Base-by-base conservation (phyloP, 2,329 filamentous ascomycete species). In the Paecilomyces niveus region DNA sequence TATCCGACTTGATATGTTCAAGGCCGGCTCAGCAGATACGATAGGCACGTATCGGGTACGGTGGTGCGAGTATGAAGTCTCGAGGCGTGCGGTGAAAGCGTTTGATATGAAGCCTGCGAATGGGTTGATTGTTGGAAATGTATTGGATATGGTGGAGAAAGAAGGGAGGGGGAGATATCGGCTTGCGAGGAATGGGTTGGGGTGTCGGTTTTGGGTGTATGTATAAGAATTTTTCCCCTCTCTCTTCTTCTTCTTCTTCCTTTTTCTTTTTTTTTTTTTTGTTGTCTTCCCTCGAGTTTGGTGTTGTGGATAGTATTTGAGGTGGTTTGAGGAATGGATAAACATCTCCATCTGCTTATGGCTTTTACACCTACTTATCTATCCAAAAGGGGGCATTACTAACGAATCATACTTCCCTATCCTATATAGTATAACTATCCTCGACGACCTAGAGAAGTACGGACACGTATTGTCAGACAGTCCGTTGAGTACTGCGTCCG, bases 1-100 rank as follows among this genome's bases (percentile, higher is more conserved):
- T 11, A 52, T 61, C 13, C 58, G 54, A 18, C 13, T 59, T 9
- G 58, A 57, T 49, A 58, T 58, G 56, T 56, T 51, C 11, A 58
- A 62, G 52, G 55, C 60, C 54, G 50, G 55, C 21, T 29, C 26
- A 55, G 35, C 53, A n/a, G 53, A 58, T 58, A 54, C 29, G 11
- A 35, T 58, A n/a, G 56, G 56, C 24, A 58, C 53, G 15, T 58
- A 58, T 22, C 50, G 33, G 35, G 32, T 51, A 11, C 24, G 32
- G 13, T 58, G 31, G 22, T 52, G 53, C 39, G 56, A 24, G 15
- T 58, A 58, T 13, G 29, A 24, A n/a, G 18, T 21, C 24, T 58
- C 56, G n/a, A 58, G 35, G 22, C 54, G 18, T 3, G 32, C 56
- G 49, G 33, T 58, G 29, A 21, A 7, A 26, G 24, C 51, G 18